Conservation (phyloP, 441 rosid genomes). For the Biscutella auriculata region DNA sequence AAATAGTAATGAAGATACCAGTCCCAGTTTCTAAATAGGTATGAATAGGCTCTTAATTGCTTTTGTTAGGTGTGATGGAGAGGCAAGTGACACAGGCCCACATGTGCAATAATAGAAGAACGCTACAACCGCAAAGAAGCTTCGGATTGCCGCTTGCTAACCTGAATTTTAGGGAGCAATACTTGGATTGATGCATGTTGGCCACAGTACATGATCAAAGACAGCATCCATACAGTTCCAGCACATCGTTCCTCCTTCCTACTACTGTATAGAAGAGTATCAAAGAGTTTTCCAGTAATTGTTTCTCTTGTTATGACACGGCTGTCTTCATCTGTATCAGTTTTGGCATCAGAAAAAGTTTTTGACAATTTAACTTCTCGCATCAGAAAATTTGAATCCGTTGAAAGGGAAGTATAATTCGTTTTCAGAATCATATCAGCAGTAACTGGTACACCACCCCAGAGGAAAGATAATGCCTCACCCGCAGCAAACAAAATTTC, state of each 20-base stretch:
- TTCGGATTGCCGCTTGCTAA: slow-evolving; percentile 19
- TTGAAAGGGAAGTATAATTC: slow-evolving; percentile 78
- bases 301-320: slow-evolving; percentile 48
- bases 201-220: slow-evolving; percentile 91
- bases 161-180: slow-evolving; percentile 97
- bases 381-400: slow-evolving; percentile 79
- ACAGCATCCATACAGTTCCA: slow-evolving; percentile 92
- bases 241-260: slow-evolving; percentile 98
- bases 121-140: slow-evolving; percentile 3
- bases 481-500: slow-evolving; percentile 94
- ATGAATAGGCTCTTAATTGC: neutral
- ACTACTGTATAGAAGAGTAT: slow-evolving; percentile 71
- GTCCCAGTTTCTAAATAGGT: slow-evolving; percentile 1
- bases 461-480: slow-evolving; percentile 85
- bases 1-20: neutral
- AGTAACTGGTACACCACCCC: slow-evolving; percentile 92
- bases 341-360: slow-evolving; percentile 23
- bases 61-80: neutral
- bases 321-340: slow-evolving; percentile 39
- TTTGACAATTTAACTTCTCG: slow-evolving; percentile 42
- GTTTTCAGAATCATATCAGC: slow-evolving; percentile 86
- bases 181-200: slow-evolving; percentile 70
- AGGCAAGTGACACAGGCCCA: neutral
- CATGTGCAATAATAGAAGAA: no score
- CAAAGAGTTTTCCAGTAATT: slow-evolving; percentile 69